Percentiles rank a stretch among this genome's conserved stretches.
Conservation (phyloP, 768 basidiomycete species). For the Auriscalpium microsporum region DNA sequence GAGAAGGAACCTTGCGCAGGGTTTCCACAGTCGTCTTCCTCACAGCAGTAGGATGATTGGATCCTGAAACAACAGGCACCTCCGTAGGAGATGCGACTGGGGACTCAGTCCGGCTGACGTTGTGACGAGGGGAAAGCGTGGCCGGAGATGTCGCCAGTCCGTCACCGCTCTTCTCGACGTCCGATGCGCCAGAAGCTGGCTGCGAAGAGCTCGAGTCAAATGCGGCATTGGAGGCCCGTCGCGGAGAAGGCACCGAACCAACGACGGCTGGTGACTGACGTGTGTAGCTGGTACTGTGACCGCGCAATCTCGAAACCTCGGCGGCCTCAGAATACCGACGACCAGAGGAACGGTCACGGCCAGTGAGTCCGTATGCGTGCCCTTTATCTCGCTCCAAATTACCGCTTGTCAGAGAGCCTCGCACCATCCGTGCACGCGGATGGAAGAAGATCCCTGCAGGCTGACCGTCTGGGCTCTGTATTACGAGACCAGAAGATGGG, state of each 20-base stretch:
- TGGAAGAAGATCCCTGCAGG: conserved; percentile 96
- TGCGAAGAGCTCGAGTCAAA: neutral
- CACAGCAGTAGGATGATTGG: neutral
- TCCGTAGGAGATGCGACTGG: neutral
- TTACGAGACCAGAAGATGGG: conserved; percentile 78
- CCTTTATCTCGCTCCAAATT: conserved; percentile 4
- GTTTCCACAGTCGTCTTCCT: neutral
- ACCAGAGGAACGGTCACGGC: neutral
- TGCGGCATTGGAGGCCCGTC: neutral
- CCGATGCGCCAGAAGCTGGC: neutral
- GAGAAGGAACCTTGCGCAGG: neutral
- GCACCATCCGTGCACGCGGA: conserved; percentile 35
- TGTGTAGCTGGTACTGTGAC: too few species aligned
- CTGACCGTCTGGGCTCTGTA: conserved; percentile 89
- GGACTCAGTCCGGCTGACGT: neutral
- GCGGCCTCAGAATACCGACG: neutral
- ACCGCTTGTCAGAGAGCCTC: conserved; percentile 3
- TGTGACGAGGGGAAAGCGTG: neutral
- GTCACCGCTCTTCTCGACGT: neutral
- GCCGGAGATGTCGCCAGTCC: neutral
- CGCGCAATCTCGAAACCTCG: too few species aligned
- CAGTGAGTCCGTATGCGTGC: neutral
- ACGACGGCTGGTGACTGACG: neutral
- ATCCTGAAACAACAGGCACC: neutral
- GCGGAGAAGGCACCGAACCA: neutral